Base-by-base conservation (phyloP, 108 stramenopile species). In the Cyclotella sp. region DNA sequence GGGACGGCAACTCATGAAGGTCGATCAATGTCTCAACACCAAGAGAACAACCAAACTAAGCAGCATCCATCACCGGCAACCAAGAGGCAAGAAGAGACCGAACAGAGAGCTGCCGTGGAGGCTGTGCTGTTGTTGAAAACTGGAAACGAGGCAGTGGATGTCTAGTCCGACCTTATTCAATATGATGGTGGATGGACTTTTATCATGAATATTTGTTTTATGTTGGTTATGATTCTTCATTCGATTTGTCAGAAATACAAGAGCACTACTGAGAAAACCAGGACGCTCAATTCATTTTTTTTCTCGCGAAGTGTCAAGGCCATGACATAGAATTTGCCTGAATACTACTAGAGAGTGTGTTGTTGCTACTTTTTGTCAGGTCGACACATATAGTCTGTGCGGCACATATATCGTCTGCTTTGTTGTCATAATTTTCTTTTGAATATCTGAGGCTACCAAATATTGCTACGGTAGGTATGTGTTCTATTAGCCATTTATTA, bases 91-190 rank as follows among this genome's bases (percentile, higher is more conserved):
- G 64, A 65, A 34, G 64, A 65, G 44, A 65, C 43, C 15, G 64
- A 65, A 22, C 15, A 65, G 44, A 65, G 64, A 12, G 64, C 43
- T 65, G 64, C 45, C 5, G 45, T 65, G 22, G 64, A 65, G 64
- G 64, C 64, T 10, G 64, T 65, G 0, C 24, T 65, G 44, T 26
- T 65, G 45, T 47, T 65, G 45, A 65, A 65, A 12, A 65, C 64
- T 46, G 64, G 45, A 24, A 26, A 22, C 21, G 64, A 65, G 30
- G 24, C 26, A 21, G 21, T 26, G 24, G 26, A 22, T 65, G 43
- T 46, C 13, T 65, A 65, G 24, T 1, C 2, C 1, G 11, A 1
- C 11, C 2, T 26, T 12, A n/a, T n/a, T 24, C 21, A 55, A 24
- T 12, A 1, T 24, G 22, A 24, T 5, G 24, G 19, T 12, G n/a